Conservation (phyloP, 306 rosid genomes). For the Cucurbita maxima region DNA sequence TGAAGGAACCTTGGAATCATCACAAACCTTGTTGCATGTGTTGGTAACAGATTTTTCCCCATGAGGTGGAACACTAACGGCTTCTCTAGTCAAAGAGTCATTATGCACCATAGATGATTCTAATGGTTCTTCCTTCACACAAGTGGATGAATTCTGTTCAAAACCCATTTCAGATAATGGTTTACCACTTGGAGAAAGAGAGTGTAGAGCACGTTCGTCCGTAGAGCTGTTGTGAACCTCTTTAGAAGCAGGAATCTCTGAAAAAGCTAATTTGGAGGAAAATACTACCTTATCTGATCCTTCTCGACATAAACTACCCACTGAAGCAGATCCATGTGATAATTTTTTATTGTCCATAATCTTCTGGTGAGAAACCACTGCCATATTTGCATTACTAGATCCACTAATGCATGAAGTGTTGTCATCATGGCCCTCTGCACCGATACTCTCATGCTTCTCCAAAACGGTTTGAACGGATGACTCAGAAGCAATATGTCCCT, state of each 20-base stretch:
- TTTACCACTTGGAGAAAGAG: slow-evolving; percentile 8
- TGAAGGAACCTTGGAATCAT: slow-evolving; percentile 17
- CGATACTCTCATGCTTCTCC: slow-evolving; percentile 22
- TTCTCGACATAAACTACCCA: slow-evolving; percentile 29
- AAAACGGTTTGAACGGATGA: slow-evolving; percentile 5
- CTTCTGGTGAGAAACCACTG: slow-evolving; percentile 20
- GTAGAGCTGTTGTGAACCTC: slow-evolving; percentile 20
- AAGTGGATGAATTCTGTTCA: slow-evolving; percentile 8
- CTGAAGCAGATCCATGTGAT: slow-evolving; percentile 35
- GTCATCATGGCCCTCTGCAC: slow-evolving; percentile 43
- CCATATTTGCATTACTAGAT: slow-evolving; percentile 27
- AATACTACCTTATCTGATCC: slow-evolving; percentile 26
- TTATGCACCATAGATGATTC: slow-evolving; percentile 7
- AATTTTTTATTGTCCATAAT: slow-evolving; percentile 18
- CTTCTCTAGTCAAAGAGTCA: slow-evolving; percentile 16
- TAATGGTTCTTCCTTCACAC: slow-evolving; percentile 14
- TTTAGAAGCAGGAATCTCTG: slow-evolving; percentile 28
- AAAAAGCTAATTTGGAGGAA: slow-evolving; percentile 20
- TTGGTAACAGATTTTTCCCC: slow-evolving; percentile 20
- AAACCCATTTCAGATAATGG: slow-evolving; percentile 1
- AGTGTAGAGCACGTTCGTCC: slow-evolving; percentile 17
- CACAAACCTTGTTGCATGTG: slow-evolving; percentile 15
- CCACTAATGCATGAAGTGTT: slow-evolving; percentile 48
- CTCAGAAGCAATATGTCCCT: slow-evolving; percentile 13
- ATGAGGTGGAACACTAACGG: slow-evolving; percentile 13